Conservation (phyloP, 163 green algal genomes). For the Scenedesmus sp. region DNA sequence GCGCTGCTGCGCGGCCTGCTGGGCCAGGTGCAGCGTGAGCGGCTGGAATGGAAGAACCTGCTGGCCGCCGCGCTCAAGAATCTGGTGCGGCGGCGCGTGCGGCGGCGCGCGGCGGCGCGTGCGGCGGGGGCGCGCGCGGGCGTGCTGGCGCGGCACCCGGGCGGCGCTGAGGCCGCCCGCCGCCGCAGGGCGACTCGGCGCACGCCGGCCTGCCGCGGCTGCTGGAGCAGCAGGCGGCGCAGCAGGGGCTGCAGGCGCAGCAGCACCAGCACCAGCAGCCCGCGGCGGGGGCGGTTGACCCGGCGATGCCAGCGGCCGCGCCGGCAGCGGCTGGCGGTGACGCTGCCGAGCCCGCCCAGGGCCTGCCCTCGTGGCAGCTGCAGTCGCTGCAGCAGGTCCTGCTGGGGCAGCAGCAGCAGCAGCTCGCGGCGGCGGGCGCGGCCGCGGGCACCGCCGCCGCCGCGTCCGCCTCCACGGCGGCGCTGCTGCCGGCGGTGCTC, state of each 20-base stretch:
- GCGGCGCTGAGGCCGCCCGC: too few relatives aligned
- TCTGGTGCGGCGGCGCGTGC: not conserved
- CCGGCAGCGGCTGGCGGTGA: conserved; percentile 12
- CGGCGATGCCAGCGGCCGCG: not conserved
- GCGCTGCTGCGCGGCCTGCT: not conserved
- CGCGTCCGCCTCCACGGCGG: not conserved
- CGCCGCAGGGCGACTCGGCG: too few relatives aligned
- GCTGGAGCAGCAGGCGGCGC: not conserved
- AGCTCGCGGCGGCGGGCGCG: not conserved
- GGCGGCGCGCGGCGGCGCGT: too few relatives aligned
- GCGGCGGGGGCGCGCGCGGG: too few relatives aligned
- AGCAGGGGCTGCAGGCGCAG: conserved; percentile 24
- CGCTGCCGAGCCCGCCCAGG: conserved; percentile 3
- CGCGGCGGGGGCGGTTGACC: not conserved
- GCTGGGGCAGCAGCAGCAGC: not conserved
- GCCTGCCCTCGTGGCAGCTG: not conserved
- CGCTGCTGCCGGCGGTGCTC: conserved; percentile 16
- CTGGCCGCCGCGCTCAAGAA: not conserved
- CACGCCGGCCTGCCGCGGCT: not conserved
- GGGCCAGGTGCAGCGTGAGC: conserved; percentile 2
- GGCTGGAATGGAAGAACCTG: not conserved
- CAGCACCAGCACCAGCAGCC: conserved; percentile 14
- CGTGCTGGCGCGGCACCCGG: too few relatives aligned
- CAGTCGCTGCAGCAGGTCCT: conserved; percentile 4
- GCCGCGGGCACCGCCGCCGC: not conserved